Percentiles rank a stretch among this genome's conserved stretches.
phyloP scores from a whole-genome alignment of 2,329 filamentous ascomycete genomes.

The Microdochium paspali region DNA sequence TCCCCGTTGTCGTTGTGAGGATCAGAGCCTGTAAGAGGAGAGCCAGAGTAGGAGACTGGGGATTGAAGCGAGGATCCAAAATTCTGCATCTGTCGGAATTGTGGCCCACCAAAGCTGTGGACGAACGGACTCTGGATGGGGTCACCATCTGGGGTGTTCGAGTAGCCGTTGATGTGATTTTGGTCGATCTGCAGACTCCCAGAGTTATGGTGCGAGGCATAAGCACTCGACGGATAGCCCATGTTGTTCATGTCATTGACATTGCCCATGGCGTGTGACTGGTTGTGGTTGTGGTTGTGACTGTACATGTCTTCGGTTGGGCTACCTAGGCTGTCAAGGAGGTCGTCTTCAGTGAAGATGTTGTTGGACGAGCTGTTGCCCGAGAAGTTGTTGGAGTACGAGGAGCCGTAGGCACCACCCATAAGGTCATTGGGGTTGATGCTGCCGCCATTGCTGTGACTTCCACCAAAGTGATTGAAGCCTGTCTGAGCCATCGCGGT shows the following conservation, averaged over 20 bases:
- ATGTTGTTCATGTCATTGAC: slow-evolving; percentile 48
- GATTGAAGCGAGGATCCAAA: slow-evolving; percentile 46
- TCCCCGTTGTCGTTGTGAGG: slow-evolving; percentile 40
- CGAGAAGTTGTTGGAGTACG: slow-evolving; percentile 62
- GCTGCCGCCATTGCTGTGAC: slow-evolving; percentile 43
- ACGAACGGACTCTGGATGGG: slow-evolving; percentile 88
- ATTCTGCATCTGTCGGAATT: slow-evolving; percentile 62
- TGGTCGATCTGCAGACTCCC: slow-evolving; percentile 53
- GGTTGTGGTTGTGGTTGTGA: slow-evolving; percentile 41
- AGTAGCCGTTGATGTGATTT: slow-evolving; percentile 69
- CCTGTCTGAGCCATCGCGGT: slow-evolving; percentile 43
- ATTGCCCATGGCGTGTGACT: slow-evolving; percentile 39
- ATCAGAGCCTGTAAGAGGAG: slow-evolving; percentile 38
- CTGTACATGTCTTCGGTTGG: slow-evolving; percentile 39
- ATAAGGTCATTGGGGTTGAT: slow-evolving; percentile 86
- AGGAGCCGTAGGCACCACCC: slow-evolving; percentile 48
- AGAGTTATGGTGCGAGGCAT: slow-evolving; percentile 44
- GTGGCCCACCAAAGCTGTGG: slow-evolving; percentile 65
- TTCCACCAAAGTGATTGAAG: slow-evolving; percentile 46
- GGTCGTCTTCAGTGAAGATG: slow-evolving; percentile 78
- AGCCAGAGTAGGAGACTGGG: slow-evolving; percentile 38
- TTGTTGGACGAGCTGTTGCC: slow-evolving; percentile 68
- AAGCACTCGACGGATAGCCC: slow-evolving; percentile 44
- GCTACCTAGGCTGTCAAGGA: slow-evolving; percentile 63
- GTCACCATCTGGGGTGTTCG: slow-evolving; percentile 82